Evolutionary conservation across 75 land plant genomes (phyloP).

Genomic region (Gnetum montanum): DNA sequence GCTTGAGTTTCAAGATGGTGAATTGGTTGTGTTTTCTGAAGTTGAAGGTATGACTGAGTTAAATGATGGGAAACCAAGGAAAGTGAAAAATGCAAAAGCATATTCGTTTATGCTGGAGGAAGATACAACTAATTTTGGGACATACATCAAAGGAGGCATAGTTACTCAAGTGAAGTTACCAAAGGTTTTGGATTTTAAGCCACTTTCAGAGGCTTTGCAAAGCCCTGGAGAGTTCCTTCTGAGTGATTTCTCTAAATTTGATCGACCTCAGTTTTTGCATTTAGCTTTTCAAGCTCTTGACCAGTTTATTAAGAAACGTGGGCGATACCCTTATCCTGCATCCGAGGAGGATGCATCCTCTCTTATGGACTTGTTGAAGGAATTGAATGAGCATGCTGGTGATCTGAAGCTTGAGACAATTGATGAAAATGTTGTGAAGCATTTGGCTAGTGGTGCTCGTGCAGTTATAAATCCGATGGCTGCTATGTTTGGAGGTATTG

Average conservation of each 20-base stretch:
- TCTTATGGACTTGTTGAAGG: conserved; percentile 22
- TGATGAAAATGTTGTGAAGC: conserved; percentile 42
- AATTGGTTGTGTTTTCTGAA: conserved; percentile 86
- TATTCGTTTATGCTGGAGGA: conserved; percentile 84
- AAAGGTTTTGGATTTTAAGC: conserved; percentile 67
- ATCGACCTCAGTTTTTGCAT: conserved; percentile 78
- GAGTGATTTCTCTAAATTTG: conserved; percentile 87
- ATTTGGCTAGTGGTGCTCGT: conserved; percentile 73
- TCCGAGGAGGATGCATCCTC: conserved; percentile 58
- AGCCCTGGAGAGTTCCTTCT: conserved; percentile 89
- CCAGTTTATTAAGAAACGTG: conserved; percentile 37
- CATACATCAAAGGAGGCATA: conserved; percentile 79
- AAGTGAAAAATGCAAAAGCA: conserved; percentile 59
- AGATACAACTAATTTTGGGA: conserved; percentile 72
- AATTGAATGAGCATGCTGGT: conserved; percentile 40
- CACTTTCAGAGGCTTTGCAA: conserved; percentile 52
- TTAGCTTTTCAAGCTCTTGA: conserved; percentile 92
- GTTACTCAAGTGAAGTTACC: conserved; percentile 94
- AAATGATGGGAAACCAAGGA: conserved; percentile 93
- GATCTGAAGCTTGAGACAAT: conserved; percentile 46
- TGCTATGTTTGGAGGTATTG: conserved; percentile 92
- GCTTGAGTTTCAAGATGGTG: conserved; percentile 94
- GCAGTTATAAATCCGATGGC: conserved; percentile 95
- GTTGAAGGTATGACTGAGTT: conserved; percentile 85
- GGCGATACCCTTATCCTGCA: conserved; percentile 67